phyloP scores from a whole-genome alignment of 2,329 filamentous ascomycete genomes.

The Colletotrichum sp. region DNA sequence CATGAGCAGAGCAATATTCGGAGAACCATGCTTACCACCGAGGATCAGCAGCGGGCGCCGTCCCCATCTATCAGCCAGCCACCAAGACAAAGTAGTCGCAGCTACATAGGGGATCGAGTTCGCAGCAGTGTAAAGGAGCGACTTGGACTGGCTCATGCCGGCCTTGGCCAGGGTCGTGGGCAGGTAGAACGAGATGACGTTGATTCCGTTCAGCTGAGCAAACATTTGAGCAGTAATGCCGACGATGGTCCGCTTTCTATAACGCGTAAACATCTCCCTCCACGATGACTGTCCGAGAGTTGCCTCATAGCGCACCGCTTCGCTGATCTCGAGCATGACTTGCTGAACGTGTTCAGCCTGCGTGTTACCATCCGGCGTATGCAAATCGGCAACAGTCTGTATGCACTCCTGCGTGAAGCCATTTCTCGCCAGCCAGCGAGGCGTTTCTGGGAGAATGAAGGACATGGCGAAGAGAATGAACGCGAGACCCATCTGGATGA shows the following conservation, averaged over 20 bases:
- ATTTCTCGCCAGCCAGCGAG: background rate
- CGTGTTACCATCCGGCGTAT: background rate
- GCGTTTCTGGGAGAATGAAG: background rate
- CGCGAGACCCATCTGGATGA: background rate
- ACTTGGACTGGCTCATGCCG: background rate
- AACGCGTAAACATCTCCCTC: background rate
- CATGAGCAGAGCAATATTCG: rapidly evolving
- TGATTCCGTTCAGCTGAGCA: background rate
- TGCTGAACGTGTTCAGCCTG: background rate
- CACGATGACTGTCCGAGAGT: background rate
- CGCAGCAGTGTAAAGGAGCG: background rate
- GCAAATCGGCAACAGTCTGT: background rate
- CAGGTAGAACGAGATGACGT: background rate
- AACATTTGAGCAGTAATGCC: background rate
- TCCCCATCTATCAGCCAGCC: background rate
- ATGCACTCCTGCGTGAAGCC: background rate
- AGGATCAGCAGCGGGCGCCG: background rate
- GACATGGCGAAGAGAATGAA: background rate
- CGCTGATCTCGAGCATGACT: background rate
- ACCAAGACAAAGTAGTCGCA: rapidly evolving
- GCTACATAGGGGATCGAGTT: background rate
- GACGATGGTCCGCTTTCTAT: background rate
- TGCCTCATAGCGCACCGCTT: background rate
- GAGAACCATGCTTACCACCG: background rate
- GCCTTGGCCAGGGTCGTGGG: background rate